Evolutionary conservation across 2,329 filamentous ascomycete genomes (phyloP).

Genomic region (Exophiala mesophila): DNA sequence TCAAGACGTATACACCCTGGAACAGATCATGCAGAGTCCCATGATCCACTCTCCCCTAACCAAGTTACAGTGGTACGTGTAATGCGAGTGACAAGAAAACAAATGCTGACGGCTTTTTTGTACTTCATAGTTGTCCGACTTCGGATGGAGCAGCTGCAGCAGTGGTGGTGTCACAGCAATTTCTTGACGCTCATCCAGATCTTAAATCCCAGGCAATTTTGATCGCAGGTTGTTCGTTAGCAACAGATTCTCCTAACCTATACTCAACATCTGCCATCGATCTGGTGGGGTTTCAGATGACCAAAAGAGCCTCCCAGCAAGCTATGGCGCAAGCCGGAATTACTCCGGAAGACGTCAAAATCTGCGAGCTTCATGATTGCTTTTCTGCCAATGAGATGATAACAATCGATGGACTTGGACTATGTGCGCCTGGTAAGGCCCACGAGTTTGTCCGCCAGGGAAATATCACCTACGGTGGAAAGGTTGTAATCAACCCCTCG

Average conservation of each 20-base stretch:
- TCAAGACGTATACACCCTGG: constrained; percentile 79
- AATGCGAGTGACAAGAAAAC: no score
- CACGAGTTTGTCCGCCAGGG: constrained; percentile 82
- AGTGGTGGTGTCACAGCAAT: constrained; percentile 79
- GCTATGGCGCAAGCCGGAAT: constrained; percentile 71
- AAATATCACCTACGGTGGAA: constrained; percentile 83
- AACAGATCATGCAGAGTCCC: constrained; percentile 69
- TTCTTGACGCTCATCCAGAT: constrained; percentile 77
- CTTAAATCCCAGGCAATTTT: constrained; percentile 73
- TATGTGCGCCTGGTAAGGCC: constrained; percentile 72
- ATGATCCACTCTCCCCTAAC: constrained; percentile 86
- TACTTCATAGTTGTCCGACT: constrained; percentile 20
- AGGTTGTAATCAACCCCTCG: constrained; percentile 80
- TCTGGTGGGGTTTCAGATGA: constrained; percentile 64
- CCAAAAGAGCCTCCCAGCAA: constrained; percentile 55
- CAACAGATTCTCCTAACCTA: constrained; percentile 72
- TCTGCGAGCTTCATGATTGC: constrained; percentile 93
- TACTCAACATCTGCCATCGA: constrained; percentile 70
- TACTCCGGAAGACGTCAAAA: constrained; percentile 62
- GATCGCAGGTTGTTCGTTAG: constrained; percentile 78
- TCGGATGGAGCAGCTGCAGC: constrained; percentile 89
- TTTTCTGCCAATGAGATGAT: constrained; percentile 96
- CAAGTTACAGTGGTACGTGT: constrained; percentile 83
- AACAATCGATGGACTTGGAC: constrained; percentile 76
- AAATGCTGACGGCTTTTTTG: neutral